Base-by-base conservation (phyloP, 73 alveolate genomes). In the Symbiodinium pilosum region DNA sequence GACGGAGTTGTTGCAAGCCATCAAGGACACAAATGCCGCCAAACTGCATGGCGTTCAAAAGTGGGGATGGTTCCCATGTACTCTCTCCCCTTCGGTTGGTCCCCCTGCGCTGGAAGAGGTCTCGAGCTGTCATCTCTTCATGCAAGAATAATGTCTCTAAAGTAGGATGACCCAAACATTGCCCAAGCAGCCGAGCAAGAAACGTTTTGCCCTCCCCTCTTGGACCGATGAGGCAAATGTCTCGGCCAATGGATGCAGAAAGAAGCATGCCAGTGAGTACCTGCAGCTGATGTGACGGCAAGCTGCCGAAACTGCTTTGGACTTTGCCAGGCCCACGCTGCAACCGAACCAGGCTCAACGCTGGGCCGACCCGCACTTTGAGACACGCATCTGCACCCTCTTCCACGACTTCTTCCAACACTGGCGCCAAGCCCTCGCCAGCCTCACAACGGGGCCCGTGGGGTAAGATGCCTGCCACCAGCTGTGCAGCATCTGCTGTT, bases 61-160 rank as follows among this genome's bases (percentile, higher is more conserved):
- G 44, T 2, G 95, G 95, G 16, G 95, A 89, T 14, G 87, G 73
- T 71, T 89, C 95, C 95, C 95, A 89, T 2, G 75, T 89, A 51
- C 95, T 89, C 87, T 89, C 95, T 11, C 95, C 95, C 51, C 68
- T 43, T 16, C 77, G 36, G 83, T 43, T 92, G 18, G 98, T 69
- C 59, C 30, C 83, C 56, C 88, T 84, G 89, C 98, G 28, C 43
- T 92, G 91, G 43, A 92, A 73, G 43, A 92, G 83, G 56, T 92
- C 98, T 16, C 98, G 98, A 24, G 98, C 81, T 34, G 91, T 92
- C 98, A 92, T 92, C 54, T 92, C 98, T 54, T 92, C 98, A 40
- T 92, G 89, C 41, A 92, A 28, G 30, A 11, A 44, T 43, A 71
- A 32, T 41, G 98, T 92, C 54, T 44, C 41, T 81, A 43, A 24